Evolutionary conservation across 345 rosid genomes (phyloP), one percentile per base, ranked within the genome.

Genomic region (Hirschfeldia incana): DNA sequence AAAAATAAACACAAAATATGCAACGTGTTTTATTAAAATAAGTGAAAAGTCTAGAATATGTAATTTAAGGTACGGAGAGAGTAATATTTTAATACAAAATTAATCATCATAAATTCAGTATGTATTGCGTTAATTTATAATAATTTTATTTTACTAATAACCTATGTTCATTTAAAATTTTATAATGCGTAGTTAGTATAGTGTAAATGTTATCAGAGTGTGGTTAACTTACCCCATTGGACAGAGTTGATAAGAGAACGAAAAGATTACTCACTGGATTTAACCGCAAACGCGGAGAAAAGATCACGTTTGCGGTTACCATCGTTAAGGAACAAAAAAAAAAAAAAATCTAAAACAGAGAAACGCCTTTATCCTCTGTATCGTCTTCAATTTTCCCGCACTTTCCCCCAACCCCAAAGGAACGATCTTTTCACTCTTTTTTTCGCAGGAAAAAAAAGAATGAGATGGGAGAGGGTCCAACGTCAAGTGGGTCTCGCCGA

Each of bases 401-500:
- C 73, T 21, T 21, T 21, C 21, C 21, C 84, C 84, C 66, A 29
- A 9, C 34, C 66, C 63, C 67, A 71, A 68, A 68, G 65, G 10
- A 69, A 76, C 53, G 71, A 65, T 62, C 8, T 65, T 66, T 36
- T 65, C 60, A 29, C 1, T 1, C 75, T 8, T 67, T 75, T 65
- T 37, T 21, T 21, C 1, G 57, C 32, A 29, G 29, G 61, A 17
- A 57, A 57, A 70, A 37, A 55, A 67, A 85, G 1, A 37, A 91
- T 92, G 97, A 88, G 89, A 78, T 93, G 97, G 97, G 94, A 92
- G 82, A 87, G 84, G 80, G 79, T 86, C 67, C 82, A 39, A 53
- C 78, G 44, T 4, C 58, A 71, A 67, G 81, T 58, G 77, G 77
- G 85, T 68, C 70, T 21, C 21, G 21, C 21, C 21, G 21, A 21